Percentiles rank a stretch among this genome's conserved stretches.
These are phyloP conservation scores for Candida taoyuanica DNA, from an alignment of 805 yeast genomes.

Conservation along the genomic window DNA sequence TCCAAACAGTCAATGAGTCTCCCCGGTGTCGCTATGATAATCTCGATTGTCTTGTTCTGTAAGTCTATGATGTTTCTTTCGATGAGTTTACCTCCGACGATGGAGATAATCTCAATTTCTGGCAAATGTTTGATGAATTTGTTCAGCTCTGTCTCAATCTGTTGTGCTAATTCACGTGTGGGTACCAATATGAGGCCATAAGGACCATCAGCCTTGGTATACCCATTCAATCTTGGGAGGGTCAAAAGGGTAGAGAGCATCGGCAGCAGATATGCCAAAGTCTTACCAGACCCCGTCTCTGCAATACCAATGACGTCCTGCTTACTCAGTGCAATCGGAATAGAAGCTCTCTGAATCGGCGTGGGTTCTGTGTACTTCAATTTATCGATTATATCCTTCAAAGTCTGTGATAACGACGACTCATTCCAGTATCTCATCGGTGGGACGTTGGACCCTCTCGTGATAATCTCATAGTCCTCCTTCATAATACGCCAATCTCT, in stretches of 20 bases:
- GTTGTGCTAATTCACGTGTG: constrained; percentile 89
- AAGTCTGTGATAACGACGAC: constrained; percentile 40
- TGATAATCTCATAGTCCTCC: constrained; percentile 68
- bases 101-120: constrained; percentile 49
- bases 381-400: constrained; percentile 35
- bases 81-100: constrained; percentile 88
- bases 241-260: constrained; percentile 49
- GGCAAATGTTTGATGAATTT: constrained; percentile 40
- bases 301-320: constrained; percentile 86
- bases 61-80: constrained; percentile 64
- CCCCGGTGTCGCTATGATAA: constrained; percentile 94
- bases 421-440: constrained; percentile 81
- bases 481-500: constrained; percentile 88
- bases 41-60: constrained; percentile 31
- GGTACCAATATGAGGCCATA: constrained; percentile 80
- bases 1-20: constrained; percentile 78
- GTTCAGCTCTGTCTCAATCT: constrained; percentile 64
- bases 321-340: constrained; percentile 59
- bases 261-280: constrained; percentile 79
- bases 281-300: constrained; percentile 95
- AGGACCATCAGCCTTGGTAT: constrained; percentile 57
- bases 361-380: constrained; percentile 66
- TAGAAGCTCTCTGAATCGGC: constrained; percentile 85
- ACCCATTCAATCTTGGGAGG: constrained; percentile 42
- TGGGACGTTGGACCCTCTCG: constrained; percentile 40